phyloP scores from a whole-genome alignment of 257 asterid genomes.

The Orobanche coerulescens region DNA sequence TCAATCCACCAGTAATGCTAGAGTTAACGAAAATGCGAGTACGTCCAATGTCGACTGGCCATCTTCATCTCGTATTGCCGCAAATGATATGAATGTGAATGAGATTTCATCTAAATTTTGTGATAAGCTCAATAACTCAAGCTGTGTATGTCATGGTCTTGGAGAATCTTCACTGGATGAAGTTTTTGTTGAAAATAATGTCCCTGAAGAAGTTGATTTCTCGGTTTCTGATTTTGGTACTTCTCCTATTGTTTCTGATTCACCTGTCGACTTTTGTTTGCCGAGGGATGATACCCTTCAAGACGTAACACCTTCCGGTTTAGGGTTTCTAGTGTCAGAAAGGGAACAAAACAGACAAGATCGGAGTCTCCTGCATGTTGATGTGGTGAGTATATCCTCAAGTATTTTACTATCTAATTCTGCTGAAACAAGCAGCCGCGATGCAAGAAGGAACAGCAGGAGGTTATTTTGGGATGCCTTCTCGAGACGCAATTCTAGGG shows the following conservation, averaged over 20 bases:
- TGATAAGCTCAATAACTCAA: slow-evolving; percentile 25
- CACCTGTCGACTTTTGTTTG: slow-evolving; percentile 32
- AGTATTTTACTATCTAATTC: slow-evolving; percentile 38
- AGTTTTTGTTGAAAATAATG: slow-evolving; percentile 43
- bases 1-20: slow-evolving; percentile 23
- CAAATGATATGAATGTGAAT: slow-evolving; percentile 26
- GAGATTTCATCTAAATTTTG: slow-evolving; percentile 28
- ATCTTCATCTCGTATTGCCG: slow-evolving; percentile 26
- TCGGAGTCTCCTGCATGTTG: slow-evolving; percentile 46
- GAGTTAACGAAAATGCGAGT: slow-evolving; percentile 42
- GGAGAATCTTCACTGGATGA: slow-evolving; percentile 45
- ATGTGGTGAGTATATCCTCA: slow-evolving; percentile 45
- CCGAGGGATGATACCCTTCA: slow-evolving; percentile 31
- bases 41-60: slow-evolving; percentile 41
- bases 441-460: slow-evolving; percentile 62
- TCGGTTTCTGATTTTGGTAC: slow-evolving; percentile 47
- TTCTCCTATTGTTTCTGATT: slow-evolving; percentile 40
- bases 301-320: slow-evolving; percentile 39
- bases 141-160: slow-evolving; percentile 20
- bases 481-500: slow-evolving; percentile 64
- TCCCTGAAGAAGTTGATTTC: slow-evolving; percentile 42
- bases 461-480: slow-evolving; percentile 90
- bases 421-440: slow-evolving; percentile 46
- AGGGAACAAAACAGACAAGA: slow-evolving; percentile 48
- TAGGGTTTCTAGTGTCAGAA: slow-evolving; percentile 49